Percentiles rank a stretch among this genome's conserved stretches.
Conservation (phyloP, 805 yeast genomes). For the Ogataea minuta region DNA sequence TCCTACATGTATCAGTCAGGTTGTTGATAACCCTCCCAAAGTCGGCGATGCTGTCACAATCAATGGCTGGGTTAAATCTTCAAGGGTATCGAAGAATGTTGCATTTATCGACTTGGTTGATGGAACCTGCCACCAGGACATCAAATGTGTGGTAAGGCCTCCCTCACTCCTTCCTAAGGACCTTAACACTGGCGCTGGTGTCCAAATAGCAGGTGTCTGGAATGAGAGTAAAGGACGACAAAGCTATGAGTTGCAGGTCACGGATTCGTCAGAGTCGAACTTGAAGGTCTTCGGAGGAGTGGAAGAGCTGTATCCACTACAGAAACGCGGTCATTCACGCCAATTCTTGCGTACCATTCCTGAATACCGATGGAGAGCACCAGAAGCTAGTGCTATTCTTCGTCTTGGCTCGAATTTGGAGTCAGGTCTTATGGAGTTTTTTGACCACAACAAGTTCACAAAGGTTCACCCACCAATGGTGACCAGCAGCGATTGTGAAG, state of each 20-base stretch:
- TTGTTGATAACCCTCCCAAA: slow-evolving; percentile 36
- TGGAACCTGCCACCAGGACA: slow-evolving; percentile 57
- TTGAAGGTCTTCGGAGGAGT: slow-evolving; percentile 61
- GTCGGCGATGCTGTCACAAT: slow-evolving; percentile 41
- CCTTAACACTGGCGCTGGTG: slow-evolving; percentile 39
- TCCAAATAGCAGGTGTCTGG: slow-evolving; percentile 35
- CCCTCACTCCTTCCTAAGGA: slow-evolving; percentile 31
- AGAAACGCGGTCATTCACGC: slow-evolving; percentile 69
- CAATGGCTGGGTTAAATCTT: slow-evolving; percentile 73
- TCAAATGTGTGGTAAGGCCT: slow-evolving; percentile 56
- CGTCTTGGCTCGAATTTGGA: slow-evolving; percentile 74
- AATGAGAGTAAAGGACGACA: slow-evolving; percentile 49
- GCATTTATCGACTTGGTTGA: slow-evolving; percentile 81
- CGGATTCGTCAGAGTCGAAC: slow-evolving; percentile 26
- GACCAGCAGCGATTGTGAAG: slow-evolving; percentile 93
- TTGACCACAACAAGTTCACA: slow-evolving; percentile 50
- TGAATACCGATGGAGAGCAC: slow-evolving; percentile 71
- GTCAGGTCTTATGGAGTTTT: slow-evolving; percentile 49
- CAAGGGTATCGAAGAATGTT: slow-evolving; percentile 69
- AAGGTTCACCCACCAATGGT: slow-evolving; percentile 85
- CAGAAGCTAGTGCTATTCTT: slow-evolving; percentile 60
- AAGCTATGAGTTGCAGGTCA: slow-evolving; percentile 47
- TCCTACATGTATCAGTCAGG: slow-evolving; percentile 29
- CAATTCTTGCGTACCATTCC: slow-evolving; percentile 73
- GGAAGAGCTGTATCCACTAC: slow-evolving; percentile 69